Base-by-base conservation (phyloP, 73 alveolate genomes). In the Breviolum minutum region DNA sequence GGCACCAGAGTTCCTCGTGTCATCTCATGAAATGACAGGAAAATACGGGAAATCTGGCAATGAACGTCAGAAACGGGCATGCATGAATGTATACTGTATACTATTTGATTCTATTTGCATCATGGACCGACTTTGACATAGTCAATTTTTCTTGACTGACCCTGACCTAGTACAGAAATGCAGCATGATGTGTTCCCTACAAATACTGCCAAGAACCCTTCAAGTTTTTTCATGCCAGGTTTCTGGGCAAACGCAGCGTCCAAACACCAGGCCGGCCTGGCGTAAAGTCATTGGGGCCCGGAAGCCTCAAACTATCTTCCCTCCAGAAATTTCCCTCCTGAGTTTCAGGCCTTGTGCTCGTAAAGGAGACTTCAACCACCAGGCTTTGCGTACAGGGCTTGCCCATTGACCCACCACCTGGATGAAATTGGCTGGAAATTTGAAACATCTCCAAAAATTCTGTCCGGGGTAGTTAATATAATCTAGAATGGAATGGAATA, bases 401-500 rank as follows among this genome's bases (percentile, higher is more conserved):
- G 98, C 98, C 98, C 98, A 92, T 30, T 74, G 82, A 6, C 98
- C 98, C 86, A 92, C 98, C 40, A 54, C 97, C 97, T 91, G 48
- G 40, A 7, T 5, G 79, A 10, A n/a, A n/a, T n/a, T n/a, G n/a
- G n/a, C n/a, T n/a, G n/a, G n/a, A n/a, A n/a, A n/a, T n/a, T n/a
- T n/a, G n/a, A 69, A 24, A 69, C 79, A 69, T 40, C 54, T 40
- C 5, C 3, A 40, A 13, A 74, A 40, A 20, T 0, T 14, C 84
- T 10, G 27, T 74, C 84, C 14, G 27, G 27, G 27, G 27, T 2
- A 0, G 14, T 20, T 27, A 19, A 83, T 32, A n/a, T 79, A 20
- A 17, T 40, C 3, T 3, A 40, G 54, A 40, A 40, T 40, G 54
- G 54, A 40, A 40, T 40, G 54, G 54, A 40, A 40, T n/a, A 40